Conservation (phyloP, 495 filamentous ascomycete genomes). For the Cetradonia linearis region DNA sequence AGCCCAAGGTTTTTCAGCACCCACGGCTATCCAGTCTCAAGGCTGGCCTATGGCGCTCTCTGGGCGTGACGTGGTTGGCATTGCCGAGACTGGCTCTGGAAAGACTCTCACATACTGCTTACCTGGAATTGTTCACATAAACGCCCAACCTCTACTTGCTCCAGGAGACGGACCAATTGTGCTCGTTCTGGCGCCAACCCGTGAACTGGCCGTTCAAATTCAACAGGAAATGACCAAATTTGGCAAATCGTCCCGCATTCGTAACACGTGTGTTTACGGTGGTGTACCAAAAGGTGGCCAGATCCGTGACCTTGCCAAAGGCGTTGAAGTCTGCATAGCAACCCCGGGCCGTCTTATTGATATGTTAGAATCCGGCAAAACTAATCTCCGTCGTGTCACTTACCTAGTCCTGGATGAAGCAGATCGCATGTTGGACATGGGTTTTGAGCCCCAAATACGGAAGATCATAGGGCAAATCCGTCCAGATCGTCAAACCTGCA, state of each 20-base stretch:
- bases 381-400: conserved; percentile 95
- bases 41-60: conserved; percentile 99
- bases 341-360: conserved; percentile 96
- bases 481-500: conserved; percentile 96
- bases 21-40: conserved; percentile 94
- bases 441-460: conserved; percentile 81
- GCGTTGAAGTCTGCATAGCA: conserved; percentile 87
- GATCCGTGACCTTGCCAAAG: conserved; percentile 82
- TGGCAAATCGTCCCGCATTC: conserved; percentile 92
- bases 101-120: conserved; percentile 99
- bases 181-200: conserved; percentile 85
- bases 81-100: conserved; percentile 97
- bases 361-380: conserved; percentile 95
- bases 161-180: conserved; percentile 96
- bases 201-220: conserved; percentile 96
- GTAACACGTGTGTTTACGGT: conserved; percentile 98
- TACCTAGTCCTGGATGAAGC: conserved; percentile 86
- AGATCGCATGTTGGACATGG: conserved; percentile 88
- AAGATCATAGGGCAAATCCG: conserved; percentile 97
- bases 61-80: conserved; percentile 96
- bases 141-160: conserved; percentile 94
- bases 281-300: conserved; percentile 96
- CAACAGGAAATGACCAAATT: conserved; percentile 93
- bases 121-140: conserved; percentile 97
- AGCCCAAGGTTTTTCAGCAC: conserved; percentile 84